Evolutionary conservation across 352 stramenopile genomes (phyloP).

Genomic region (Phytophthora crassamura): DNA sequence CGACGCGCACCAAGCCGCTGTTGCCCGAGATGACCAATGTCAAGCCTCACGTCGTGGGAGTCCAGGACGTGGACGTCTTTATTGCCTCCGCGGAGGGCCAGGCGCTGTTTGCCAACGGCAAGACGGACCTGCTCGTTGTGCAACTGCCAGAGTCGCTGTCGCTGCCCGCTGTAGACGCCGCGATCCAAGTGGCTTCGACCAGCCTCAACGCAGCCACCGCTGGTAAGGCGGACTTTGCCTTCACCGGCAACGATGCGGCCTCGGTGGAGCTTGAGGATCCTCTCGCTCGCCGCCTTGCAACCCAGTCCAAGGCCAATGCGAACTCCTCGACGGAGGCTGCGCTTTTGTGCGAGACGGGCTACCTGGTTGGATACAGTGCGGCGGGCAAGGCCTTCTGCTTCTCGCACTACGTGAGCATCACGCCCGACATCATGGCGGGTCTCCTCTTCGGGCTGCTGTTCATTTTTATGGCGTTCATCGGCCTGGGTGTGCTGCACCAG

Average conservation of each 20-base stretch:
- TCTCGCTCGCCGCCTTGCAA: slow-evolving; percentile 41
- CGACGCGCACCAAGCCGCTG: slow-evolving; percentile 59
- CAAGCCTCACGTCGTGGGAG: slow-evolving; percentile 35
- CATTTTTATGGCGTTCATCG: slow-evolving; percentile 79
- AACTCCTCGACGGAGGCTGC: slow-evolving; percentile 27
- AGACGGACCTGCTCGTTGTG: slow-evolving; percentile 73
- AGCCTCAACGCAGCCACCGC: slow-evolving; percentile 44
- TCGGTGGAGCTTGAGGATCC: slow-evolving; percentile 34
- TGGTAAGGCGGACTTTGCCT: slow-evolving; percentile 60
- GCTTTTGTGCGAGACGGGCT: slow-evolving; percentile 69
- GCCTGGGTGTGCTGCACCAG: slow-evolving; percentile 67
- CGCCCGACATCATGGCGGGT: slow-evolving; percentile 74
- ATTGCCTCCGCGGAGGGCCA: slow-evolving; percentile 36
- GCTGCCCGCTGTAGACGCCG: slow-evolving; percentile 46
- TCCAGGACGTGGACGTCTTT: slow-evolving; percentile 39
- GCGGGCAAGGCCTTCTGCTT: slow-evolving; percentile 83
- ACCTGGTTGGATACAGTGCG: slow-evolving; percentile 59
- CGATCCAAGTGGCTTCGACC: slow-evolving; percentile 50
- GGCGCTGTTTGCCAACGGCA: slow-evolving; percentile 51
- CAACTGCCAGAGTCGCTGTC: slow-evolving; percentile 45
- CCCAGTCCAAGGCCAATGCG: slow-evolving; percentile 30
- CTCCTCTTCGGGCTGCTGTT: slow-evolving; percentile 85
- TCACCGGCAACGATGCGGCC: slow-evolving; percentile 61
- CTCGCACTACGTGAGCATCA: slow-evolving; percentile 87
- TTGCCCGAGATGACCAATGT: slow-evolving; percentile 28